phyloP scores from a whole-genome alignment of 441 rosid species.

The Jatropha multifida region DNA sequence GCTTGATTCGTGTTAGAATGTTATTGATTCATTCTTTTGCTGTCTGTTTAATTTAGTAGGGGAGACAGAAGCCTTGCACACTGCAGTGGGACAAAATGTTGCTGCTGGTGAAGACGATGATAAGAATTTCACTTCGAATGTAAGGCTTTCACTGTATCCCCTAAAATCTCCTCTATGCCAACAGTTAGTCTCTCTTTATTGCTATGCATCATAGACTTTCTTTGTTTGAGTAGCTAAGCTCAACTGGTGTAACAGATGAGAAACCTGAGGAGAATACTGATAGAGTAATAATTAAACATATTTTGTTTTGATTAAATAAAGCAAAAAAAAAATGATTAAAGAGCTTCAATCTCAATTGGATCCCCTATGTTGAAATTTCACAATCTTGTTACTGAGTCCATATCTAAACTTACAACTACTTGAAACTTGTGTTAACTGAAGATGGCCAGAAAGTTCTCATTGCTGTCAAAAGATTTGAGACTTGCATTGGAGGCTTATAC shows the following conservation, averaged over 20 bases:
- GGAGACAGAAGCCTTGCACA: not conserved
- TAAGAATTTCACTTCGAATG: slow-evolving; percentile 14
- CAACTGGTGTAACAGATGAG: not conserved
- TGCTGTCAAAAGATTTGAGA: not conserved
- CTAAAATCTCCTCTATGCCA: not conserved
- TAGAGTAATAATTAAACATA: not conserved
- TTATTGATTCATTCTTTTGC: not conserved
- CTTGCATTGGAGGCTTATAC: not conserved
- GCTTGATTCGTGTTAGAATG: not conserved
- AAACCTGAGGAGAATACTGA: not conserved
- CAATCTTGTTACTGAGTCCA: not conserved
- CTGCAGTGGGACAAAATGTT: slow-evolving; percentile 8
- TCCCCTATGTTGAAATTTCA: not conserved
- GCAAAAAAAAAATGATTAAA: not conserved
- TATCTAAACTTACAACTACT: not conserved
- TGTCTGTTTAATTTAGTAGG: not conserved
- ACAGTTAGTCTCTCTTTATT: not conserved
- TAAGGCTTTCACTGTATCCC: slow-evolving; percentile 3
- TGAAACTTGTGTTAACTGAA: not conserved
- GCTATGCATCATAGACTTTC: not conserved
- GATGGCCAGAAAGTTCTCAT: not conserved
- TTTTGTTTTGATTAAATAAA: not conserved
- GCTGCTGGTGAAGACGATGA: not conserved
- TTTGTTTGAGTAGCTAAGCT: not conserved
- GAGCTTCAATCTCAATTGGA: not conserved